Conservation (phyloP, 2,329 filamentous ascomycete genomes). For the Fusarium coicis region DNA sequence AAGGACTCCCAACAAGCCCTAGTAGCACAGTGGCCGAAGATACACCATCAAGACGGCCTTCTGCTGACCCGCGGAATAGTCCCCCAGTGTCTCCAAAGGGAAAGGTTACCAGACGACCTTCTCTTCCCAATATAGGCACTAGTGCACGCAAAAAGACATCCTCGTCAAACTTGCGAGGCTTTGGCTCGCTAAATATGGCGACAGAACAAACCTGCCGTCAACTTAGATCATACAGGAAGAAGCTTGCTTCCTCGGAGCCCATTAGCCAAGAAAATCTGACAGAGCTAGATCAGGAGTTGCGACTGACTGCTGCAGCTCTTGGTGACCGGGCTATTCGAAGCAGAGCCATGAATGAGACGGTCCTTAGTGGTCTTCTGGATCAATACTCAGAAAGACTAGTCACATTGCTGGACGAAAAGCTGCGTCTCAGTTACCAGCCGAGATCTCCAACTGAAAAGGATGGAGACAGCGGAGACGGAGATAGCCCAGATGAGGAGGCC, state of each 20-base stretch:
- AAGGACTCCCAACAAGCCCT: slow-evolving; percentile 55
- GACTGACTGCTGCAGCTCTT: slow-evolving; percentile 70
- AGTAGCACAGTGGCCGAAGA: slow-evolving; percentile 53
- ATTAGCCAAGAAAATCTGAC: slow-evolving; percentile 68
- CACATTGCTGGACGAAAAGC: slow-evolving; percentile 77
- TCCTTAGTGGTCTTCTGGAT: slow-evolving; percentile 73
- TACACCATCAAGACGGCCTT: slow-evolving; percentile 61
- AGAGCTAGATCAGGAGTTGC: slow-evolving; percentile 72
- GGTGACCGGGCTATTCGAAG: slow-evolving; percentile 66
- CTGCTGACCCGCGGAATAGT: slow-evolving; percentile 57
- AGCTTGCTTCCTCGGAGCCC: slow-evolving; percentile 66
- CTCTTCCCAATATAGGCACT: slow-evolving; percentile 61
- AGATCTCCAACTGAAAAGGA: slow-evolving; percentile 44
- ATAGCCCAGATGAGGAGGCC: slow-evolving; percentile 45
- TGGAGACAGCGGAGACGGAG: slow-evolving; percentile 38
- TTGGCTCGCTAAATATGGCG: slow-evolving; percentile 68
- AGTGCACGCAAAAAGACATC: slow-evolving; percentile 62
- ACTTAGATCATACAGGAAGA: slow-evolving; percentile 71
- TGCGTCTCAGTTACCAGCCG: slow-evolving; percentile 60
- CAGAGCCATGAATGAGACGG: slow-evolving; percentile 66
- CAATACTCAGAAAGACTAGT: slow-evolving; percentile 80
- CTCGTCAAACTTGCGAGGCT: slow-evolving; percentile 58
- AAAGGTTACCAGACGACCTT: slow-evolving; percentile 61
- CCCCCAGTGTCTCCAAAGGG: slow-evolving; percentile 63
- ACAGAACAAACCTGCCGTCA: slow-evolving; percentile 73